Evolutionary conservation across 2,329 filamentous ascomycete genomes (phyloP), one percentile per base, ranked within the genome.

Genomic region (Alternaria dauci): DNA sequence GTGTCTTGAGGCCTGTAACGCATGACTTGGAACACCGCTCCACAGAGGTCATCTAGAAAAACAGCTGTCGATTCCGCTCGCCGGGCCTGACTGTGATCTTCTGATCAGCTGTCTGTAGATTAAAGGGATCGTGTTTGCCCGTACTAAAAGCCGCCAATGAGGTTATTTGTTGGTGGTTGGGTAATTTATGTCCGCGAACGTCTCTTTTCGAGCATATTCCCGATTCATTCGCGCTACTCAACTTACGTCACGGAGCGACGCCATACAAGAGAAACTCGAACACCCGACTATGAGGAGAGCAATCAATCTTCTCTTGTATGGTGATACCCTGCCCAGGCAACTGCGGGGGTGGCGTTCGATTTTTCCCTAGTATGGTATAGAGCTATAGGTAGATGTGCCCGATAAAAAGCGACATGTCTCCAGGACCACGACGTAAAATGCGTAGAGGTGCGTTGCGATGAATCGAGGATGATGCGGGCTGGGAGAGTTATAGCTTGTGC

Each of bases 61-160:
- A 18, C 12, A 23, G 38, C 34, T 12, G 54, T 18, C 20, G 25
- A 42, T 25, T 20, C 20, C 20, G 26, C 23, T 42, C 23, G 28
- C 46, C 26, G 54, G 54, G 18, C 38, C 26, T 20, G 46, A 51
- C 20, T 32, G 26, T 20, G 36, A n/a, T 32, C 34, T 47, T 44
- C 26, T 51, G 46, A 51, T 46, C 52, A 43, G 28, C 18, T 51
- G 16, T 57, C 28, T 39, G 26, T 57, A 57, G 36, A 57, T 57
- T 38, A 57, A 57, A 38, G 38, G 54, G n/a, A 50, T 28, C 23
- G 36, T 42, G 20, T 42, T 42, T 25, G 20, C 20, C 20, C 20
- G 20, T 12, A 25, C 12, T 25, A 42, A 42, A 42, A 7, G 20
- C 39, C 39, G 39, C 39, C 39, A 42, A 42, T 42, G 11, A 42